phyloP scores from a whole-genome alignment of 768 basidiomycete genomes.

The Sarcomyxa edulis region DNA sequence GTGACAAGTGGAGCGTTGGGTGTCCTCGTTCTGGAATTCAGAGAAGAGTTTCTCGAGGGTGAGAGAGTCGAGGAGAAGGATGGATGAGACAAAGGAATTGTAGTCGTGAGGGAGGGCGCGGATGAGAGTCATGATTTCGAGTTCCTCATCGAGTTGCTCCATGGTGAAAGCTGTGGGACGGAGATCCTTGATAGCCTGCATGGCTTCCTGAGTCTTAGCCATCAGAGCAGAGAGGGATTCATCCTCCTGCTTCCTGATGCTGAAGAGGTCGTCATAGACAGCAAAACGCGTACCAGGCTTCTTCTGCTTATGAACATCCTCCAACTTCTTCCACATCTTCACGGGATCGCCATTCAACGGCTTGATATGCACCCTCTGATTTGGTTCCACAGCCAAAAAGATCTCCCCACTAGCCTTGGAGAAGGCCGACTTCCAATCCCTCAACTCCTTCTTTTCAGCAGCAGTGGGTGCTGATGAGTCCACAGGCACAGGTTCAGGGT shows the following conservation, averaged over 20 bases:
- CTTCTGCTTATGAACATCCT: slow-evolving; percentile 15
- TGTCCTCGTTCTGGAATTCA: slow-evolving; percentile 4
- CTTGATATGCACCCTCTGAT: slow-evolving; percentile 14
- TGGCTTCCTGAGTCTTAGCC: no score
- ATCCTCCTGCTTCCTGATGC: no score
- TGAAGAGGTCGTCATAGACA: no score
- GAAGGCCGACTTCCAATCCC: not conserved
- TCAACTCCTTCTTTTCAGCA: not conserved
- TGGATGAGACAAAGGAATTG: slow-evolving; percentile 8
- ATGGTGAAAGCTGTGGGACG: slow-evolving; percentile 4
- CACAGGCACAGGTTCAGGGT: not conserved
- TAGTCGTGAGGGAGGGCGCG: no score
- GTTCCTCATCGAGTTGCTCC: not conserved
- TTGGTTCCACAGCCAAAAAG: slow-evolving; percentile 12
- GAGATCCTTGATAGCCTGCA: not conserved
- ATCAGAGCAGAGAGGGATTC: no score
- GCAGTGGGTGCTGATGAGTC: not conserved
- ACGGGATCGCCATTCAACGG: slow-evolving; percentile 15
- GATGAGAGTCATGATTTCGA: no score
- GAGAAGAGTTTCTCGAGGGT: slow-evolving; percentile 4
- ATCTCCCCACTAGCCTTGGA: slow-evolving; percentile 13
- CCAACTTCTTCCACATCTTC: slow-evolving; percentile 14
- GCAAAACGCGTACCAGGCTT: slow-evolving; percentile 16
- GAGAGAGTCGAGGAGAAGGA: slow-evolving; percentile 8
- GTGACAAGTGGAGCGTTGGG: no score